These are phyloP conservation scores for Prunella vulgaris DNA, from an alignment of 257 asterid species.

Conservation along the genomic window DNA sequence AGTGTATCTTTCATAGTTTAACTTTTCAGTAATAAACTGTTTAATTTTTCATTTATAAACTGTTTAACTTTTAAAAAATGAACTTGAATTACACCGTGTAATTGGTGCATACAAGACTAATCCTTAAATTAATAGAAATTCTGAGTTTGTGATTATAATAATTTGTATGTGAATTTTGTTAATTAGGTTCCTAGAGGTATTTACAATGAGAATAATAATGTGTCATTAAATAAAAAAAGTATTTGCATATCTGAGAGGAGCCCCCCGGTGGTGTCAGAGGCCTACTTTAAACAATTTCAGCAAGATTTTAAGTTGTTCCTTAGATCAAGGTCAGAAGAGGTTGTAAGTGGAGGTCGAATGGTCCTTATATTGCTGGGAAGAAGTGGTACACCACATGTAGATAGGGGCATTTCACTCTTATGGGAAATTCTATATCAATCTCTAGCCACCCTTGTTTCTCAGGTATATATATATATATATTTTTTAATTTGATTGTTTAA, in stretches of 20 bases:
- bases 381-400: slow-evolving; percentile 39
- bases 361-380: slow-evolving; percentile 68
- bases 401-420: slow-evolving; percentile 57
- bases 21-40: too few species aligned
- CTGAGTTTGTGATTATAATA: too few species aligned
- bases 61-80: too few species aligned
- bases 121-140: too few species aligned
- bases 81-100: too few species aligned
- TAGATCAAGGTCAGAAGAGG: slow-evolving; percentile 54
- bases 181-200: slow-evolving; percentile 34
- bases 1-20: too few species aligned
- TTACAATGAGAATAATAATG: slow-evolving; percentile 47
- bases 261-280: slow-evolving; percentile 45
- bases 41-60: too few species aligned
- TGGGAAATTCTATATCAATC: slow-evolving; percentile 74
- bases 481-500: too few species aligned
- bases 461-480: slow-evolving; percentile 46
- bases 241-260: slow-evolving; percentile 67
- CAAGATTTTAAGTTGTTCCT: slow-evolving; percentile 66
- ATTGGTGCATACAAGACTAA: too few species aligned
- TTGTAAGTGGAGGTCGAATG: slow-evolving; percentile 74
- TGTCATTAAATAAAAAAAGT: slow-evolving; percentile 55
- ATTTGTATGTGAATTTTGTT: not conserved
- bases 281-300: slow-evolving; percentile 55
- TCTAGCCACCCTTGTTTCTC: slow-evolving; percentile 39